These are phyloP conservation scores for Solanum ossicruentum DNA, from an alignment of 257 asterid genomes.

Conservation along the genomic window DNA sequence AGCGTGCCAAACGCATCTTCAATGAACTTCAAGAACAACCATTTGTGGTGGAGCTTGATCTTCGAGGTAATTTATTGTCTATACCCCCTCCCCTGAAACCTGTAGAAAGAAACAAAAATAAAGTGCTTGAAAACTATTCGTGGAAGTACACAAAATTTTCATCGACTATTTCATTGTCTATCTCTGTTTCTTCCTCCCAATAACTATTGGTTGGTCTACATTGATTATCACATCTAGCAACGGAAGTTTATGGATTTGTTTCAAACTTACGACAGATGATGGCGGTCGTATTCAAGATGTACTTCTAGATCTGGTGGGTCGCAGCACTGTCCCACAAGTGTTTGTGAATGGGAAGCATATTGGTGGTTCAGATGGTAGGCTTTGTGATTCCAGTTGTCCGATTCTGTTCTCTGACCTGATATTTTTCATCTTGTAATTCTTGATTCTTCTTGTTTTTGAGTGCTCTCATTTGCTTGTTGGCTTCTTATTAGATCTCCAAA, in stretches of 20 bases:
- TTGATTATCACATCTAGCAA: neutral
- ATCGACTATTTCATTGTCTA: neutral
- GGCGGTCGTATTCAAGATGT: slow-evolving; percentile 70
- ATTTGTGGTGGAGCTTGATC: slow-evolving; percentile 95
- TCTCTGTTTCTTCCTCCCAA: neutral
- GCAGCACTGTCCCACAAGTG: slow-evolving; percentile 88
- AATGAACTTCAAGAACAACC: slow-evolving; percentile 67
- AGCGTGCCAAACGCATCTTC: slow-evolving; percentile 59
- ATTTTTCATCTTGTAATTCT: neutral
- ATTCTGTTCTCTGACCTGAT: neutral
- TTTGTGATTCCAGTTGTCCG: neutral
- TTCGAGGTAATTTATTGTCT: slow-evolving; percentile 39
- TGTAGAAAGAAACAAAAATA: neutral
- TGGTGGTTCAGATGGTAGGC: slow-evolving; percentile 87
- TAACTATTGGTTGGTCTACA: neutral
- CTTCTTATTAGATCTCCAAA: slow-evolving; percentile 22
- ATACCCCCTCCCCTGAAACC: neutral
- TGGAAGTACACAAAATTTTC: neutral
- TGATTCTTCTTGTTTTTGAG: neutral
- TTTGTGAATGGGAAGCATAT: slow-evolving; percentile 92
- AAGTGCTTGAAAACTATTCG: neutral
- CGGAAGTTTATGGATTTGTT: neutral
- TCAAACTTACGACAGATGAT: slow-evolving; percentile 36
- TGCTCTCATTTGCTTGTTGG: neutral
- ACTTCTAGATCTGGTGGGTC: slow-evolving; percentile 70